phyloP scores from a whole-genome alignment of 2,329 filamentous ascomycete genomes.

The Alternaria viburni region DNA sequence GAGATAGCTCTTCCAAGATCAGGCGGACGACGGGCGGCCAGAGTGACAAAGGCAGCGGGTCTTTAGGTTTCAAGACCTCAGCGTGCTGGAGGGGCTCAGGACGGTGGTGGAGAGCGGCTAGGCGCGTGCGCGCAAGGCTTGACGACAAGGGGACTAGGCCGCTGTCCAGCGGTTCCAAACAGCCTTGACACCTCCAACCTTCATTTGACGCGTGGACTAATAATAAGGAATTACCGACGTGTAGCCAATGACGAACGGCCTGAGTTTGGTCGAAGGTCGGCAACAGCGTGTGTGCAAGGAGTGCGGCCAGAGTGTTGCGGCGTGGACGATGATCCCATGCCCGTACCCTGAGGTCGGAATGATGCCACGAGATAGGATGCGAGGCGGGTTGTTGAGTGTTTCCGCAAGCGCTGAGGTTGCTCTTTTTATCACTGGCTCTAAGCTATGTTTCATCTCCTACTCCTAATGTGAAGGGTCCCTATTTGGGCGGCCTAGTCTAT shows the following conservation, averaged over 20 bases:
- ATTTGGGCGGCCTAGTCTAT: slow-evolving; percentile 31
- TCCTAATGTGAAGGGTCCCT: slow-evolving; percentile 29
- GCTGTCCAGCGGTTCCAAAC: slow-evolving; percentile 18
- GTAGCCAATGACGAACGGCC: slow-evolving; percentile 3
- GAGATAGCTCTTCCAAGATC: not conserved
- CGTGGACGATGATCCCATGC: slow-evolving; percentile 11
- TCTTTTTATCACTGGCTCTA: slow-evolving; percentile 31
- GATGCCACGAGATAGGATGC: slow-evolving; percentile 18
- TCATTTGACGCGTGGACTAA: slow-evolving; percentile 10
- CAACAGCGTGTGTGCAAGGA: slow-evolving; percentile 10
- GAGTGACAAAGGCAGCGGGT: slow-evolving; percentile 19
- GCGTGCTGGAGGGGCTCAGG: slow-evolving; percentile 31
- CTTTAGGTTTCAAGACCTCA: slow-evolving; percentile 32
- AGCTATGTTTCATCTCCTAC: slow-evolving; percentile 38
- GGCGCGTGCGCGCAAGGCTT: slow-evolving; percentile 43
- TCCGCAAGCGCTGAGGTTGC: slow-evolving; percentile 39
- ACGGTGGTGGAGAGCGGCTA: slow-evolving; percentile 25
- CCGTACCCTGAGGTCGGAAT: not conserved
- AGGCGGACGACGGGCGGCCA: slow-evolving; percentile 4
- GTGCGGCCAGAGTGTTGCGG: slow-evolving; percentile 18
- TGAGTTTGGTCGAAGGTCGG: not conserved
- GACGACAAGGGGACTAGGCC: slow-evolving; percentile 32
- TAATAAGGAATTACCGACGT: not conserved
- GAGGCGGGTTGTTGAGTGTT: slow-evolving; percentile 11
- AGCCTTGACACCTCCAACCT: slow-evolving; percentile 11